Conservation (phyloP, 805 yeast species). For the Hanseniaspora vineae region DNA sequence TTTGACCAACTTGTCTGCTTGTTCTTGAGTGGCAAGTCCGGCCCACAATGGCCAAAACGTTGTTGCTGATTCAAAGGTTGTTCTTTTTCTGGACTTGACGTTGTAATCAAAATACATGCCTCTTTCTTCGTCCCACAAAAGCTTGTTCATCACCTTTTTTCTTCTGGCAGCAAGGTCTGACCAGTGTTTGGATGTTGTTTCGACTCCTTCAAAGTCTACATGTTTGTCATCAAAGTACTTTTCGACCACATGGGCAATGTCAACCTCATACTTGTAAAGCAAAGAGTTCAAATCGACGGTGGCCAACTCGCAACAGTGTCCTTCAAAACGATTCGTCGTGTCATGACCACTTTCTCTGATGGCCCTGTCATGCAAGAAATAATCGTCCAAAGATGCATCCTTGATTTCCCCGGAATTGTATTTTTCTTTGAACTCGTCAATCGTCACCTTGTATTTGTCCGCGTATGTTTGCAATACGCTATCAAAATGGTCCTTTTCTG, state of each 20-base stretch:
- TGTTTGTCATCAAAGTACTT: constrained; percentile 41
- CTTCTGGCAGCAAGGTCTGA: constrained; percentile 40
- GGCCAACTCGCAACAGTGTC: constrained; percentile 77
- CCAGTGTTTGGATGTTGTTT: constrained; percentile 50
- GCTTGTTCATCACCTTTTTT: constrained; percentile 42
- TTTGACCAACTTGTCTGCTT: constrained; percentile 50
- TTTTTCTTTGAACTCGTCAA: constrained; percentile 51
- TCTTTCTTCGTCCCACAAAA: constrained; percentile 71
- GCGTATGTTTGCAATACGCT: constrained; percentile 58
- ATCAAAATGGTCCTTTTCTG: constrained; percentile 80
- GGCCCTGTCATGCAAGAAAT: constrained; percentile 83
- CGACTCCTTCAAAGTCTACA: constrained; percentile 24
- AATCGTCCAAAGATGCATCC: constrained; percentile 80
- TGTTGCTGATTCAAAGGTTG: constrained; percentile 73
- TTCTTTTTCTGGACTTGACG: constrained; percentile 39
- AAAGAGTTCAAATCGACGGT: constrained; percentile 82
- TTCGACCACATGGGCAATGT: constrained; percentile 56
- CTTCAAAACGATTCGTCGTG: constrained; percentile 82
- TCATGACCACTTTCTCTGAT: constrained; percentile 96
- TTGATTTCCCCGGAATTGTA: constrained; percentile 54
- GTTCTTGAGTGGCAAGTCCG: constrained; percentile 48
- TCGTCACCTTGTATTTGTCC: constrained; percentile 40
- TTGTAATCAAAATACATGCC: constrained; percentile 81
- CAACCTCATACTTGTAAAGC: constrained; percentile 79
- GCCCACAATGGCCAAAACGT: constrained; percentile 91